Evolutionary conservation across 805 yeast genomes (phyloP).

Genomic region (Yarrowia hollandica): DNA sequence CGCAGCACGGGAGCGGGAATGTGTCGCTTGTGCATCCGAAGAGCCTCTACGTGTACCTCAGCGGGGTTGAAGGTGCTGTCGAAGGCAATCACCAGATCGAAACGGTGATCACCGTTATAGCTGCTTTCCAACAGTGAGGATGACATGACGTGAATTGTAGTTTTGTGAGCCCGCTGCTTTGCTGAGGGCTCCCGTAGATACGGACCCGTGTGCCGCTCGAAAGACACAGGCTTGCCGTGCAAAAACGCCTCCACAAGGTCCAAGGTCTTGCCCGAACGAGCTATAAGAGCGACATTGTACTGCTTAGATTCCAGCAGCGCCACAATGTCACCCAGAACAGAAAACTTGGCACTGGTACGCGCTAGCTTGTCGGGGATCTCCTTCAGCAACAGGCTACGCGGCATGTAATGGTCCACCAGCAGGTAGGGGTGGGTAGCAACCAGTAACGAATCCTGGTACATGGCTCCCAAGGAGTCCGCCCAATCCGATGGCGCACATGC

Average conservation of each 20-base stretch:
- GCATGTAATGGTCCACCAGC: constrained; percentile 80
- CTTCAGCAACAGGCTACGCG: constrained; percentile 69
- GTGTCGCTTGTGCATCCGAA: constrained; percentile 36
- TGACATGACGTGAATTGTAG: constrained; percentile 50
- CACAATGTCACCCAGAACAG: constrained; percentile 63
- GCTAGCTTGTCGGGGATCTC: constrained; percentile 70
- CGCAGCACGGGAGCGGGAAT: constrained; percentile 63
- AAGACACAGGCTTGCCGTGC: constrained; percentile 67
- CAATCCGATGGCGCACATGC: constrained; percentile 51
- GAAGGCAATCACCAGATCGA: constrained; percentile 61
- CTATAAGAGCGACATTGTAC: constrained; percentile 66
- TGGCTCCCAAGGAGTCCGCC: constrained; percentile 71
- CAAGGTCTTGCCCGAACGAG: constrained; percentile 64
- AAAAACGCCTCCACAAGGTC: constrained; percentile 78
- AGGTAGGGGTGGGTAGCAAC: constrained; percentile 90
- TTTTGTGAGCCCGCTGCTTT: constrained; percentile 31
- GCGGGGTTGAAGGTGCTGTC: constrained; percentile 59
- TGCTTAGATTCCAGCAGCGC: constrained; percentile 50
- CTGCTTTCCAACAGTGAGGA: constrained; percentile 40
- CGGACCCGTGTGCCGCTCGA: constrained; percentile 67
- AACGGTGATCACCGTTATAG: constrained; percentile 36
- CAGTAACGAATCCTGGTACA: constrained; percentile 71
- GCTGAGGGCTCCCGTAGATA: constrained; percentile 52
- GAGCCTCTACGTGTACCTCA: constrained; percentile 41
- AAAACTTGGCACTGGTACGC: constrained; percentile 79